Conservation (phyloP, 2,329 filamentous ascomycete genomes). For the Sarocladium oryzae region DNA sequence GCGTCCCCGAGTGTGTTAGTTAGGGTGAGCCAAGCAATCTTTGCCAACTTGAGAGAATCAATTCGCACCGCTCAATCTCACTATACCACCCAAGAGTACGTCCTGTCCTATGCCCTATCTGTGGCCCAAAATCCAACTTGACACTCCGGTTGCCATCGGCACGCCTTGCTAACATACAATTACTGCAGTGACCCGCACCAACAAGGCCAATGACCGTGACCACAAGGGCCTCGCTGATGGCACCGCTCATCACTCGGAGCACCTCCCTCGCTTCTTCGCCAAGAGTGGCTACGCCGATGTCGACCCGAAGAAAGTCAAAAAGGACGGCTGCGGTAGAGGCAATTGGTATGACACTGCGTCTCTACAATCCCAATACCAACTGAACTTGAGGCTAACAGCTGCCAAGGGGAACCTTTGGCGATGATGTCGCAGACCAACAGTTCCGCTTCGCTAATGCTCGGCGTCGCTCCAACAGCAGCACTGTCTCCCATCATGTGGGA, state of each 20-base stretch:
- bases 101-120: neutral
- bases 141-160: too few relatives aligned
- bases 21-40: neutral
- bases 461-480: conserved; percentile 88
- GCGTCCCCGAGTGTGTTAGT: too few relatives aligned
- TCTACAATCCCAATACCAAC: neutral
- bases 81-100: neutral
- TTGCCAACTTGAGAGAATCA: neutral
- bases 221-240: conserved; percentile 74
- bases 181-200: conserved; percentile 83
- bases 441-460: conserved; percentile 82
- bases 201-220: conserved; percentile 93
- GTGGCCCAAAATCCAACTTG: neutral
- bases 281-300: conserved; percentile 75
- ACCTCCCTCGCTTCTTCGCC: conserved; percentile 86
- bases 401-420: conserved; percentile 71
- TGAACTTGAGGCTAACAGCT: conserved; percentile 14
- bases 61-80: neutral
- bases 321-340: conserved; percentile 85
- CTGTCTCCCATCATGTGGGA: conserved; percentile 59
- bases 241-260: conserved; percentile 60
- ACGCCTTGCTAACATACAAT: conserved; percentile 12
- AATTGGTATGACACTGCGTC: conserved; percentile 67
- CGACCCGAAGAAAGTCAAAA: conserved; percentile 93
- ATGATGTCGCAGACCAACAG: conserved; percentile 76